Base-by-base conservation (phyloP, 768 basidiomycete genomes). In the Tylopilus sp. region DNA sequence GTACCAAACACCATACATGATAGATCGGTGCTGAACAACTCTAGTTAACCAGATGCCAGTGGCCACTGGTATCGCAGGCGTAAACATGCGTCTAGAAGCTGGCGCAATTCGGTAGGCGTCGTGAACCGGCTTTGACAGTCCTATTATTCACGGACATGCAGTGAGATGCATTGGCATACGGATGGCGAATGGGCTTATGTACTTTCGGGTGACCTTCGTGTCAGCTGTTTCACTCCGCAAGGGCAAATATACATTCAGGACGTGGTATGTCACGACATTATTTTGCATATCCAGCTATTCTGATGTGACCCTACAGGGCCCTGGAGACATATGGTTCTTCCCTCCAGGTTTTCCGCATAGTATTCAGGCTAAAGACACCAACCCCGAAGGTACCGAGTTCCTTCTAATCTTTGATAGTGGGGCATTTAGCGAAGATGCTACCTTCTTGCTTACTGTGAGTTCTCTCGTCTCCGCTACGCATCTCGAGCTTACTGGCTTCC, bases 281-380 rank as follows among this genome's bases (percentile, higher is more conserved):
- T 25, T 8, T 66, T 67, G 52, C 55, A 22, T 30, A 38, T 17
- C 28, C 8, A 19, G 16, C 2, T 13, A 55, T 63, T 26, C 68
- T 71, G 24, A 64, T 24, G n/a, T n/a, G 3, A 12, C 12, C 3
- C 19, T 24, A 22, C 4, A 62, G 62, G 72, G 55, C 2, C 66
- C 68, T 26, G 73, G 74, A 19, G 83, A 84, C 60, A 43, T 84
- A 0, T 84, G 83, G 83, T 84, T 76, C 54, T 83, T 83, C 66
- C 81, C 82, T 2, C 63, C 82, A 3, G 82, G 82, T 11, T 73
- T 69, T 41, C 81, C 84, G 0, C 84, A 85, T 58, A 70, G 79
- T 38, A 63, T 82, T 16, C 81, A 82, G 61, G 81, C 80, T 8
- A 80, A 75, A 54, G 75, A 76, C 29, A 75, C 72, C 2, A 70